Conservation (phyloP, 2,329 filamentous ascomycete species). For the Ciborinia camelliae region DNA sequence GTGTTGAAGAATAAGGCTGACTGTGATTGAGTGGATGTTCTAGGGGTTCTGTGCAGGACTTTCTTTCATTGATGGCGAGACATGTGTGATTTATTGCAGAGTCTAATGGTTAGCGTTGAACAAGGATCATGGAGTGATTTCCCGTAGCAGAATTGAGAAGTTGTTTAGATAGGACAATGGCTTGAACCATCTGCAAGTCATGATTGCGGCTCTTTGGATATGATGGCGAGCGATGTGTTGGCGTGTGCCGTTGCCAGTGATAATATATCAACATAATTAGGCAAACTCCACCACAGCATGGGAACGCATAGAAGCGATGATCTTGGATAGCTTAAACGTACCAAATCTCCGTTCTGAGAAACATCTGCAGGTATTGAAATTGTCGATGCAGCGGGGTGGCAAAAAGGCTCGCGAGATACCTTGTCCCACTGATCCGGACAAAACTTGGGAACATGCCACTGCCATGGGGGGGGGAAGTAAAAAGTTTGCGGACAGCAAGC, state of each 20-base stretch:
- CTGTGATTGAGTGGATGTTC: constrained; percentile 36
- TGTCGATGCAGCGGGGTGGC: constrained; percentile 38
- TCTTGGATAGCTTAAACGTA: constrained; percentile 36
- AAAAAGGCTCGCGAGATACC: constrained; percentile 30
- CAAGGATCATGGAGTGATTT: constrained; percentile 37
- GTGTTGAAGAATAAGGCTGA: constrained; percentile 38
- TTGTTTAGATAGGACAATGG: constrained; percentile 42
- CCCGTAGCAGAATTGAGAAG: constrained; percentile 33
- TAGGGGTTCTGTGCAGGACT: constrained; percentile 38
- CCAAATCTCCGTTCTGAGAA: constrained; percentile 36
- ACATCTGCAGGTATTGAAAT: constrained; percentile 35
- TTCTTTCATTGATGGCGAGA: constrained; percentile 53
- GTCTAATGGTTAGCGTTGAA: constrained; percentile 36
- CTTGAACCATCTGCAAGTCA: constrained; percentile 38
- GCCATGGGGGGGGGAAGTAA: constrained; percentile 4
- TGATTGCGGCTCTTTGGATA: constrained; percentile 57
- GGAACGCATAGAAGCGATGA: constrained; percentile 38
- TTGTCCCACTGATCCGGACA: constrained; percentile 19
- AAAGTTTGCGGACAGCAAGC: constrained; percentile 10
- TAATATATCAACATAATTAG: constrained; percentile 60
- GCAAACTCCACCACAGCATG: constrained; percentile 57
- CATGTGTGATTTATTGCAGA: constrained; percentile 63
- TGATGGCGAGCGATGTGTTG: constrained; percentile 77
- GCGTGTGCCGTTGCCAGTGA: constrained; percentile 82
- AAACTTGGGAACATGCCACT: constrained; percentile 11